Conservation (phyloP, 192 early-diverging fungal species). For the Podila epicladia region DNA sequence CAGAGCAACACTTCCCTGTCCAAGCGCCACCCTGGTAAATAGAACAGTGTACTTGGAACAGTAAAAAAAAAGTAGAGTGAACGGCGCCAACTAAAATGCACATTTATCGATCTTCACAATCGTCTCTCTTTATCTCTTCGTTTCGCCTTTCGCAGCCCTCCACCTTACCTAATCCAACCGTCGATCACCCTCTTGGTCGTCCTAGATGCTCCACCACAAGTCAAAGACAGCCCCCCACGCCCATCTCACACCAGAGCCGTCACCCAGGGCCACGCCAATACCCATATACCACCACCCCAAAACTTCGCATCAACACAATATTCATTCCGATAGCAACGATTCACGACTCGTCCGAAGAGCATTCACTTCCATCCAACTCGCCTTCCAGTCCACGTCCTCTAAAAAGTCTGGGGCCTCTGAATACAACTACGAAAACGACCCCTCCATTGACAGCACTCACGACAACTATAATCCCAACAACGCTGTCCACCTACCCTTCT, state of each 20-base stretch:
- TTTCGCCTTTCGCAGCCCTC: no score
- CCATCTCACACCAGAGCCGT: not conserved
- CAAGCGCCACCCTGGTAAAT: no score
- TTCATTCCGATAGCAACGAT: not conserved
- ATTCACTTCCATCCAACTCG: not conserved
- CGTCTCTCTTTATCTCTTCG: no score
- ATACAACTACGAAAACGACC: not conserved
- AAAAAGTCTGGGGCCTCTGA: not conserved
- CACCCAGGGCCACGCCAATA: not conserved
- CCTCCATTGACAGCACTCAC: constrained; percentile 4
- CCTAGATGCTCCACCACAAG: not conserved
- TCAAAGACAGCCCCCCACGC: not conserved
- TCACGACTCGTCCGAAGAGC: constrained; percentile 1
- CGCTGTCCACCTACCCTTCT: not conserved
- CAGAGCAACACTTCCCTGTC: no score
- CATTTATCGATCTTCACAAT: no score
- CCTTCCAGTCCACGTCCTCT: not conserved
- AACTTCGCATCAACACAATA: not conserved
- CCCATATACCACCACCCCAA: not conserved
- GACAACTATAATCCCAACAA: constrained; percentile 2
- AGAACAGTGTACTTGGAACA: no score
- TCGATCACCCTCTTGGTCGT: not conserved
- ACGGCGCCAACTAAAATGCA: no score
- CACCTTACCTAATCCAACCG: no score
- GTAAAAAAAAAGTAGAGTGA: no score